phyloP scores from a whole-genome alignment of 2,329 filamentous ascomycete genomes.

The Monosporascus ibericus region DNA sequence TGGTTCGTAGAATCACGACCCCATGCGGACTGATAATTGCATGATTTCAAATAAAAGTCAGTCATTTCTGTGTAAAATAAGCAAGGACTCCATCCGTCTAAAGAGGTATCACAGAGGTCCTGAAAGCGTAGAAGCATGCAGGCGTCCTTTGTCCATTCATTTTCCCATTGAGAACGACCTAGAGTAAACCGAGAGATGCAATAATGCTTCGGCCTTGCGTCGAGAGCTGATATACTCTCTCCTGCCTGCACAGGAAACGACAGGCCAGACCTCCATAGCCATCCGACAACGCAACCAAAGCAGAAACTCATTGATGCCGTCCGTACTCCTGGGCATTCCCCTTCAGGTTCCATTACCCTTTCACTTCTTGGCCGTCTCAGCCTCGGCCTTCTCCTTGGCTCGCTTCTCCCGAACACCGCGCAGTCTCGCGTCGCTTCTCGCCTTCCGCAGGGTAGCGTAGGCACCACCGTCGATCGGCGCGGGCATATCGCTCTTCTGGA shows the following conservation, averaged over 20 bases:
- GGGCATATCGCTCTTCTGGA: constrained; percentile 78
- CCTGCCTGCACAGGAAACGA: constrained; percentile 17
- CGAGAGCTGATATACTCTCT: constrained; percentile 15
- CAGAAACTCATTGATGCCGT: constrained; percentile 29
- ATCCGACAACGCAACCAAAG: constrained; percentile 26
- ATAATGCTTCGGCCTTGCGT: constrained; percentile 20
- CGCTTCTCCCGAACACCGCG: constrained; percentile 89
- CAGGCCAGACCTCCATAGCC: constrained; percentile 24
- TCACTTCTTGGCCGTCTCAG: constrained; percentile 83
- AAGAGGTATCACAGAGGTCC: neutral
- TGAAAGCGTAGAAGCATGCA: neutral
- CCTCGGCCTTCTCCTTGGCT: constrained; percentile 78
- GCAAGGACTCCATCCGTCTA: neutral
- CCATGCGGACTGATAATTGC: constrained; percentile 3
- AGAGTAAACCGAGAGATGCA: constrained; percentile 28
- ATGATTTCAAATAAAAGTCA: too few relatives aligned
- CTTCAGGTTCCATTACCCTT: constrained; percentile 23
- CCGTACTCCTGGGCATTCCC: constrained; percentile 29
- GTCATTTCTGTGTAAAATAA: too few relatives aligned
- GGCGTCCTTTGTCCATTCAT: constrained; percentile 22
- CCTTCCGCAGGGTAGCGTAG: constrained; percentile 77
- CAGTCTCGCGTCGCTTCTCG: constrained; percentile 76
- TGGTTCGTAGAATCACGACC: neutral
- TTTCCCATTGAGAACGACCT: constrained; percentile 26
- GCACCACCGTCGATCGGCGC: constrained; percentile 73